These are phyloP conservation scores for Peltaster fructicola DNA, from an alignment of 2,329 filamentous ascomycete species.

Conservation along the genomic window DNA sequence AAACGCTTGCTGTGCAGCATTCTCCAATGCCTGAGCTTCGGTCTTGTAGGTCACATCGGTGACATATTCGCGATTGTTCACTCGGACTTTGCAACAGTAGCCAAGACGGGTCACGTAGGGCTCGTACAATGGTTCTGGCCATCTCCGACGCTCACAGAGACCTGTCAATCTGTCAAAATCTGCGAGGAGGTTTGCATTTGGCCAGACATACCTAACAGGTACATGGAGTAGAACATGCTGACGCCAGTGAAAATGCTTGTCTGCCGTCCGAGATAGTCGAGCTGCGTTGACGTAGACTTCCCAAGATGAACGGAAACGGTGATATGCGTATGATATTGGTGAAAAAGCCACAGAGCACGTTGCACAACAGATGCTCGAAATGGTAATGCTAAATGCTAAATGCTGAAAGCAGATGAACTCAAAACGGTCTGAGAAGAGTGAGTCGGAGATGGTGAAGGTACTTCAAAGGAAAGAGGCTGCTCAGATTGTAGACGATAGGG, in stretches of 20 bases:
- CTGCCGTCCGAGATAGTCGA: constrained; percentile 4
- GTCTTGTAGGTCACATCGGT: constrained; percentile 74
- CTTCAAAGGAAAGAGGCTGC: too few species aligned
- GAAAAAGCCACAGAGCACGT: constrained; percentile 7
- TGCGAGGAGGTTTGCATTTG: constrained; percentile 5
- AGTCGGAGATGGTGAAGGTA: too few species aligned
- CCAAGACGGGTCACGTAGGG: constrained; percentile 56
- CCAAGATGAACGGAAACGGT: constrained; percentile 12
- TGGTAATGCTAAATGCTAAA: too few species aligned
- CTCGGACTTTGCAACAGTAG: constrained; percentile 77
- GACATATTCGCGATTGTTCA: constrained; percentile 93
- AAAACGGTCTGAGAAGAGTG: too few species aligned
- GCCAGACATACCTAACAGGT: constrained; percentile 36
- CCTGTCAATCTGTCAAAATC: constrained; percentile 33
- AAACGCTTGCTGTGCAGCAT: constrained; percentile 87
- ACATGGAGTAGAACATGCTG: constrained; percentile 29
- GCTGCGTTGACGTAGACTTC: constrained; percentile 6
- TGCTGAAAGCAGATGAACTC: too few species aligned
- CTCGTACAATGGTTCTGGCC: constrained; percentile 81
- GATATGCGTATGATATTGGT: constrained; percentile 10
- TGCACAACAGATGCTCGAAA: constrained; percentile 18
- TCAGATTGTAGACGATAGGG: too few species aligned
- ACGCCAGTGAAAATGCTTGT: constrained; percentile 5
- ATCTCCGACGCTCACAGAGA: constrained; percentile 84
- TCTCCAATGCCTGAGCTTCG: constrained; percentile 71